A percentile compares a stretch with the other conserved stretches of the same genome.
Conservation (phyloP, 2,329 filamentous ascomycete species). For the Cercospora janseana region DNA sequence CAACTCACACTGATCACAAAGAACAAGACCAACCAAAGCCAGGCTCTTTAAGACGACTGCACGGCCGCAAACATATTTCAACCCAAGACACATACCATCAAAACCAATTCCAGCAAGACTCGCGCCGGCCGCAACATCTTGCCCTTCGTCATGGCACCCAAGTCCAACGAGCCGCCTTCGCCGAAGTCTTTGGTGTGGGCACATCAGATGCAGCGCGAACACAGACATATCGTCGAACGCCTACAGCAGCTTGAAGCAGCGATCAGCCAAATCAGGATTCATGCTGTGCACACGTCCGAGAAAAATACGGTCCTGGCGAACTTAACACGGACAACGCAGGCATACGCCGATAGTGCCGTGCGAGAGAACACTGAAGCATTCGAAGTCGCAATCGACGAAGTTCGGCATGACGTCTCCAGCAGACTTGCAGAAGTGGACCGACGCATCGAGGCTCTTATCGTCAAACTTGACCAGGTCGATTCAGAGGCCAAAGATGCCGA, state of each 20-base stretch:
- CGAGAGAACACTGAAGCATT: slow-evolving; percentile 5
- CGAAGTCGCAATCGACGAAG: slow-evolving; percentile 11
- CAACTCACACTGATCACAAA: no score
- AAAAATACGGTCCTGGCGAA: slow-evolving; percentile 16
- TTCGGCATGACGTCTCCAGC: slow-evolving; percentile 19
- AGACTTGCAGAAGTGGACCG: slow-evolving; percentile 15
- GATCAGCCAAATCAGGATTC: slow-evolving; percentile 18
- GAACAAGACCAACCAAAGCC: no score
- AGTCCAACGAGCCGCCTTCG: slow-evolving; percentile 21
- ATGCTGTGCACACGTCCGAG: slow-evolving; percentile 8
- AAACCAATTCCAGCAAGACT: no score
- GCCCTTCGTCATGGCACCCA: slow-evolving; percentile 16
- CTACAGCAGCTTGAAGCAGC: slow-evolving; percentile 39
- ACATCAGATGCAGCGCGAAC: slow-evolving; percentile 42
- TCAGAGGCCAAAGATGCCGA: slow-evolving; percentile 12
- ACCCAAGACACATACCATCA: no score
- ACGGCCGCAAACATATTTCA: no score
- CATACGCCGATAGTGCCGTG: slow-evolving; percentile 6
- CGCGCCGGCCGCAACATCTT: neutral
- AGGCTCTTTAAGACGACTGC: no score
- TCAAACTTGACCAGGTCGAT: slow-evolving; percentile 23
- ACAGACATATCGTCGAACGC: slow-evolving; percentile 38
- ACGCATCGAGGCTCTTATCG: slow-evolving; percentile 21
- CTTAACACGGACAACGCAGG: slow-evolving; percentile 24
- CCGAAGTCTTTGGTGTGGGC: slow-evolving; percentile 41